Evolutionary conservation across 2,329 filamentous ascomycete species (phyloP), one percentile per base, ranked within the genome.

Genomic region (Colletotrichum gloeosporioides): DNA sequence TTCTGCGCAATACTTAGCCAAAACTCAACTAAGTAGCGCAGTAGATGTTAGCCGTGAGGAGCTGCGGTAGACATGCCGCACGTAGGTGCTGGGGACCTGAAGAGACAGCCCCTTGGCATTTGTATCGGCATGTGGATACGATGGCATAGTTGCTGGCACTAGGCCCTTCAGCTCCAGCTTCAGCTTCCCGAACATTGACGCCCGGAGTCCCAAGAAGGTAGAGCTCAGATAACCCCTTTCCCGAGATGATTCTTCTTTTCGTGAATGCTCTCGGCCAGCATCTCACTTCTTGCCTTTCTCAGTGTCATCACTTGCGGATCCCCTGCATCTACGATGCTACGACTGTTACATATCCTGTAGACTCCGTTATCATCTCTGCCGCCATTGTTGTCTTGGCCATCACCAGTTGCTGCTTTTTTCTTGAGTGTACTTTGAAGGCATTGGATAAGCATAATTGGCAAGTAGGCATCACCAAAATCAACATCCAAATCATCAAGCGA

Each of bases 301-400:
- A 7, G 5, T 18, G 39, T 49, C 9, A 18, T 49, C 16, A 49
- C 18, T 18, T 6, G 39, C 18, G 6, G 9, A 6, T n/a, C 2
- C 12, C 39, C 18, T 49, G 5, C 18, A 8, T 3, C 22, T 7
- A 4, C n/a, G 1, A 10, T 53, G 10, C 10, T 7, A 0, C 13
- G 3, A 4, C 10, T 12, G 7, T 4, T 0, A 49, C 2, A 49
- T n/a, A 2, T 49, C 10, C 18, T 22, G 0, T 22, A 22, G 6
- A 49, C n/a, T 49, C 9, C 10, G 22, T 10, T 49, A 6, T 39
- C 4, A 18, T 39, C 15, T 18, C 16, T 39, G 36, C 36, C 36
- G 16, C 16, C 36, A 9, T 18, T 18, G 7, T 18, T 9, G 16
- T 18, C 7, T 39, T 18, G 8, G 9, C 36, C 16, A 39, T 39